These are phyloP conservation scores for Magnolia officinalis DNA, from an alignment of 164 flowering plant genomes.

Conservation along the genomic window DNA sequence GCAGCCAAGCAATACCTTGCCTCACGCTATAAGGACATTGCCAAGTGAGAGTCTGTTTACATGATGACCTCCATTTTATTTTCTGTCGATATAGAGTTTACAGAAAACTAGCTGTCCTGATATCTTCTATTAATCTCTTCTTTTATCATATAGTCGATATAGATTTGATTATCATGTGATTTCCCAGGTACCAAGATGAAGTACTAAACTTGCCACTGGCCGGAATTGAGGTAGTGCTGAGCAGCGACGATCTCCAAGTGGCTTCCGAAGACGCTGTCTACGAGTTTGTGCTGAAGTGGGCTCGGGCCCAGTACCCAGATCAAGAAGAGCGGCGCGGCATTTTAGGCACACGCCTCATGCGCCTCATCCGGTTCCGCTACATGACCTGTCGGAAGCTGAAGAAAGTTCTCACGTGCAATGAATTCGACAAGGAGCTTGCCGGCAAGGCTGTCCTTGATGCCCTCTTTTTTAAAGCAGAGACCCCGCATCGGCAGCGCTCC, in stretches of 20 bases:
- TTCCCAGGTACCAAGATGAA: conserved; percentile 76
- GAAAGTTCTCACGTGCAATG: conserved; percentile 76
- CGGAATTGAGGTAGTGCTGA: conserved; percentile 78
- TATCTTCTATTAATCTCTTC: neutral
- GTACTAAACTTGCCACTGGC: conserved; percentile 74
- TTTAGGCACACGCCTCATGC: conserved; percentile 56
- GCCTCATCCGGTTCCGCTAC: conserved; percentile 78
- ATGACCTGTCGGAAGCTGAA: conserved; percentile 82
- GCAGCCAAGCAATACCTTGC: conserved; percentile 88
- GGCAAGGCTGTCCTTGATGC: conserved; percentile 90
- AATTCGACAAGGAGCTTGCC: conserved; percentile 75
- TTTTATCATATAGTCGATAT: too few species aligned
- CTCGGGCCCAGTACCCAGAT: conserved; percentile 57
- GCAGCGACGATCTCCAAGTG: conserved; percentile 86
- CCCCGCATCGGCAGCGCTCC: conserved; percentile 45
- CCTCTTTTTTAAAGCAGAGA: conserved; percentile 88
- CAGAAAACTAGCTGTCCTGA: neutral
- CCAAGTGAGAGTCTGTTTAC: conserved; percentile 43
- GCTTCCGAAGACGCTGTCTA: conserved; percentile 94
- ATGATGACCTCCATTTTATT: neutral
- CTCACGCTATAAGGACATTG: conserved; percentile 65
- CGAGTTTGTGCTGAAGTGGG: conserved; percentile 89
- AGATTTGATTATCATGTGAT: neutral
- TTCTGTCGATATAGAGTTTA: neutral
- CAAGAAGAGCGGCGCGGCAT: conserved; percentile 74